Percentiles rank a stretch among this genome's conserved stretches.
phyloP scores from a whole-genome alignment of 768 basidiomycete genomes.

The Suillus brevipes region DNA sequence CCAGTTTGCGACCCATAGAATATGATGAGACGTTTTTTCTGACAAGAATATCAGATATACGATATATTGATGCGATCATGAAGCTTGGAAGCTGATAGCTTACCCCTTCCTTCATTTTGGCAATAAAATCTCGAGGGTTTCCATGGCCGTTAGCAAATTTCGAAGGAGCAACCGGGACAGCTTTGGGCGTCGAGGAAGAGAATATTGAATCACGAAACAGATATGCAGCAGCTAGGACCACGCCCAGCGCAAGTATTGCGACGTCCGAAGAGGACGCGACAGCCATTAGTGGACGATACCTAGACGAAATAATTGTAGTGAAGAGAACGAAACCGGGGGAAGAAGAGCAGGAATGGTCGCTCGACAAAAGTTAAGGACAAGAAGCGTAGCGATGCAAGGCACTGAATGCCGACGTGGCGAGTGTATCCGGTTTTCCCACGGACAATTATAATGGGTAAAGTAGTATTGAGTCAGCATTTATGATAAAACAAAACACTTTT shows the following conservation, averaged over 20 bases:
- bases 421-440: neutral
- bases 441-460: neutral
- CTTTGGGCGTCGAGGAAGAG: conserved; percentile 62
- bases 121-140: conserved; percentile 92
- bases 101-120: conserved; percentile 93
- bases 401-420: neutral
- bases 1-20: conserved; percentile 99
- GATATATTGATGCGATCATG: conserved; percentile 12
- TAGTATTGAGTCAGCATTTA: neutral
- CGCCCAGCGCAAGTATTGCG: conserved; percentile 68
- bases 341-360: conserved; percentile 2
- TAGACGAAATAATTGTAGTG: conserved; percentile 5
- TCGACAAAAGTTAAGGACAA: conserved; percentile 8
- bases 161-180: conserved; percentile 46
- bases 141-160: conserved; percentile 61
- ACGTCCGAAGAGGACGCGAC: conserved; percentile 69
- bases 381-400: neutral
- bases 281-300: conserved; percentile 46
- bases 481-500: neutral
- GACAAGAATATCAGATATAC: conserved; percentile 12
- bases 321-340: conserved; percentile 8
- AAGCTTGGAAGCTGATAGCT: conserved; percentile 33
- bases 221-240: conserved; percentile 74
- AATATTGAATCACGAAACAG: conserved; percentile 85
- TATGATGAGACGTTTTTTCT: conserved; percentile 97